Evolutionary conservation across 2,329 filamentous ascomycete species (phyloP), one percentile per base, ranked within the genome.

Genomic region (Scedosporium aurantiacum): DNA sequence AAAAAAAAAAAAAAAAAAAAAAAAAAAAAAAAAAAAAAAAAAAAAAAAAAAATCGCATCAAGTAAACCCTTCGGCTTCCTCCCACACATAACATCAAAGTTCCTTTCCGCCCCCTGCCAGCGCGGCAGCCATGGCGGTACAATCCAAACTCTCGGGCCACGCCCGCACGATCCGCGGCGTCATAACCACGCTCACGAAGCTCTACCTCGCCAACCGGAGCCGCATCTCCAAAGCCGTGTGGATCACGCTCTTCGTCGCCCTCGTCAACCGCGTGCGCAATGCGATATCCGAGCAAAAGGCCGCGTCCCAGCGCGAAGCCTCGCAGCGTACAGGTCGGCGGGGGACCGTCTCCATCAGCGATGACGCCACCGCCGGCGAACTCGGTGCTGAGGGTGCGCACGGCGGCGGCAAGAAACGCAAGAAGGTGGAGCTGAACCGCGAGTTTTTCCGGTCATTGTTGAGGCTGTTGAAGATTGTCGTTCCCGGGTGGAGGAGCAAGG

Each of bases 271-370:
- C 68, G 86, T 97, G 61, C 91, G 92, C 68, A 87, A 91, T 82
- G 92, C 93, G 68, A 88, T 97, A 70, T 87, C 89, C 63, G 92
- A 97, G 72, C 94, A 97, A 73, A 96, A 96, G 73, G 89, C 90
- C 16, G 90, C 91, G 2, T 88, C 89, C 1, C 78, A 78, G 60
- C 84, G 87, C 64, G 86, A 89, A 63, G 83, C 84, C 5, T 82
- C 85, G 66, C 75, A 79, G 67, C 77, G 80, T 65, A 72, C 72
- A 37, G 72, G 75, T 37, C 74, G 73, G 69, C 70, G 71, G 73
- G 85, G 70, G 69, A 82, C 74, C 68, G 84, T 72, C 66, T 81
- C 71, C 69, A 77, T 69, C 66, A 65, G 69, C 67, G 66, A 54
- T 18, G 47, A 25, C 27, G 62, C 54, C 66, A 64, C 40, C 64